Conservation (phyloP, 495 filamentous ascomycete genomes). For the Penicillium arizonense region DNA sequence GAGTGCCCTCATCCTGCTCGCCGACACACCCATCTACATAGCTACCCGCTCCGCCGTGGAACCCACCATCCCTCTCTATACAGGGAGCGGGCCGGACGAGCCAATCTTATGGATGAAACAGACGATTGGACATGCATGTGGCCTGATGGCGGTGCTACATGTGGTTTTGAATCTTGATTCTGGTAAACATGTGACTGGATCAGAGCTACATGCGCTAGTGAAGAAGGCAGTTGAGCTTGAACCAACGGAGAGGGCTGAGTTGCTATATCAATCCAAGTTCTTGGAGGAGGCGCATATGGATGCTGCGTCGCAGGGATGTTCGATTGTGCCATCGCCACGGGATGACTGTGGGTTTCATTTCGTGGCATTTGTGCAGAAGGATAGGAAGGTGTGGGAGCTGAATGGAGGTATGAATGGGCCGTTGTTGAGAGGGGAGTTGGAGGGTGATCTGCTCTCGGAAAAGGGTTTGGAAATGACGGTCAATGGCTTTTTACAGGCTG, state of each 20-base stretch:
- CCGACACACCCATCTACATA: conserved; percentile 46
- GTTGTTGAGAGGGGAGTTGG: conserved; percentile 62
- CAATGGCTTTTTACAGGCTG: conserved; percentile 56
- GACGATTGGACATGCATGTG: conserved; percentile 65
- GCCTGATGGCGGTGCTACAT: conserved; percentile 62
- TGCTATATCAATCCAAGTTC: conserved; percentile 65
- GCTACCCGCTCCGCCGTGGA: conserved; percentile 31
- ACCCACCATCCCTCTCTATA: conserved; percentile 41
- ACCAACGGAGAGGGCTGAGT: conserved; percentile 50
- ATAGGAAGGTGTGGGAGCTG: conserved; percentile 73
- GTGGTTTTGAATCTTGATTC: conserved; percentile 52
- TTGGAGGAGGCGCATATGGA: conserved; percentile 70
- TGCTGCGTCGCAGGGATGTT: conserved; percentile 67
- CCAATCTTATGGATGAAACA: conserved; percentile 64
- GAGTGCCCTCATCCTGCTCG: conserved; percentile 57
- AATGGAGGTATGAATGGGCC: conserved; percentile 77
- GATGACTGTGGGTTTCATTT: conserved; percentile 71
- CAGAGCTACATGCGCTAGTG: conserved; percentile 26
- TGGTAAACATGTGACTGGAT: conserved; percentile 35
- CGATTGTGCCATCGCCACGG: conserved; percentile 59
- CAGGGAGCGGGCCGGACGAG: conserved; percentile 47
- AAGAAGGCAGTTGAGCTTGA: conserved; percentile 35
- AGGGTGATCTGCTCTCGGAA: conserved; percentile 65
- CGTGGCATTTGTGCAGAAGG: conserved; percentile 76
- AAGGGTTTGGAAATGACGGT: conserved; percentile 62